Evolutionary conservation across 2,329 filamentous ascomycete genomes (phyloP), one percentile per base, ranked within the genome.

Genomic region (Arthrinium puccinioides): DNA sequence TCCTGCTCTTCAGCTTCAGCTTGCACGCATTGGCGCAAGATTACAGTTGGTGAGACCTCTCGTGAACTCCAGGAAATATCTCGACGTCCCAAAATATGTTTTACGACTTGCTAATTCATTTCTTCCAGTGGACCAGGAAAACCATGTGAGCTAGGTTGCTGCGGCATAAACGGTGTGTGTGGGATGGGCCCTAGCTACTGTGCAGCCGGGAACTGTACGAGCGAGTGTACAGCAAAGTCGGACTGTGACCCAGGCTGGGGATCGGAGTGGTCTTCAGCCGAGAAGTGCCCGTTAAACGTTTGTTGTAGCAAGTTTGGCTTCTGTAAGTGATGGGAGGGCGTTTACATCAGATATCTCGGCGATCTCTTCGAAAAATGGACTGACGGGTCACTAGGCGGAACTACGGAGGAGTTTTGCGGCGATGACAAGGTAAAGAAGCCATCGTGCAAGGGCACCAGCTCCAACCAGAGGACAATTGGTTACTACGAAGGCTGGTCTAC

Each of bases 271-370:
- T 39, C 45, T 16, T 27, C 37, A n/a, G 21, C 40, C 4, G 21
- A 35, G 18, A 45, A 39, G 16, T 62, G 60, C 34, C 60, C 59
- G 1, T 44, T 62, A 0, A 59, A 62, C 11, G 60, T 62, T 1
- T 64, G 61, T 45, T 63, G 60, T 32, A 51, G 43, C 15, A 38
- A 54, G 13, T 56, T 40, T 19, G 56, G 61, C 4, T 61, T 57
- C 32, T 64, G 59, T 27, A 25, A 25, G 9, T 25, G 13, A 25
- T 25, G 23, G 13, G 23, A 8, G 23, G 8, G 23, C 23, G n/a
- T n/a, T n/a, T n/a, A n/a, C n/a, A n/a, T n/a, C n/a, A n/a, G n/a
- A n/a, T n/a, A n/a, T n/a, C n/a, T n/a, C n/a, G n/a, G n/a, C n/a
- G n/a, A n/a, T n/a, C n/a, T n/a, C n/a, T n/a, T n/a, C n/a, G n/a